phyloP scores from a whole-genome alignment of 1,284 basidiomycete genomes.

The Thecaphora thlaspeos region DNA sequence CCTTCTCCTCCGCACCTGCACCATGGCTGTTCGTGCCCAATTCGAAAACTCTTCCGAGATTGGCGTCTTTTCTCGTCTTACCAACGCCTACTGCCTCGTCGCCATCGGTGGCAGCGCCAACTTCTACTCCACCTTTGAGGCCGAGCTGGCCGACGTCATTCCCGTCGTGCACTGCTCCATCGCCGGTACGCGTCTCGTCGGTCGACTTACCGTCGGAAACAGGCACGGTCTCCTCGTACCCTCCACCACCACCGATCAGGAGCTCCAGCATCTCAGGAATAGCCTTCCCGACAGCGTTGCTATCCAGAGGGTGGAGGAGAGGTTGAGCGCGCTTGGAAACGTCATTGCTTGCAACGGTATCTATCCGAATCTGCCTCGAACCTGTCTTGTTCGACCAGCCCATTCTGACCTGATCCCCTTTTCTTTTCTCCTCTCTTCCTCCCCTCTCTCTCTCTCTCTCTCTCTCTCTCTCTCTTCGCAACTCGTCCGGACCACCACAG shows the following conservation, averaged over 20 bases:
- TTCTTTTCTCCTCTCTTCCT: background rate
- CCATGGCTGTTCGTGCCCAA: constrained; percentile 57
- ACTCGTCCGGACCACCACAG: constrained; percentile 4
- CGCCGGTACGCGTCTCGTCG: constrained; percentile 90
- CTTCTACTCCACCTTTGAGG: constrained; percentile 96
- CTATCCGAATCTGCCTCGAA: constrained; percentile 6
- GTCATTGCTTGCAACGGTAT: constrained; percentile 95
- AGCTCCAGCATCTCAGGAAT: constrained; percentile 95
- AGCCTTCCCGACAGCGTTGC: constrained; percentile 87
- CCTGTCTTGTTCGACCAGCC: background rate
- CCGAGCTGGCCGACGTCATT: constrained; percentile 86
- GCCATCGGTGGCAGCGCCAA: constrained; percentile 94
- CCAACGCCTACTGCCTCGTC: constrained; percentile 68
- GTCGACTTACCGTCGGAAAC: constrained; percentile 83
- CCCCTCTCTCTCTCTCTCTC: background rate
- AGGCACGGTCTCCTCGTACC: constrained; percentile 93
- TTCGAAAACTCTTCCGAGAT: constrained; percentile 98
- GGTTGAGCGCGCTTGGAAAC: constrained; percentile 92
- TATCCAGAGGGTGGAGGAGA: constrained; percentile 94
- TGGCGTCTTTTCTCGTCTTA: constrained; percentile 77
- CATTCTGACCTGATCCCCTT: no score
- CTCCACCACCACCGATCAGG: constrained; percentile 92
- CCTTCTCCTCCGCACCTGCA: constrained; percentile 2
- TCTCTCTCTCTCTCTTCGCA: background rate
- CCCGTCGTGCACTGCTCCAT: constrained; percentile 97